phyloP scores from a whole-genome alignment of 495 filamentous ascomycete genomes.

The Pseudotulostoma volvatum region DNA sequence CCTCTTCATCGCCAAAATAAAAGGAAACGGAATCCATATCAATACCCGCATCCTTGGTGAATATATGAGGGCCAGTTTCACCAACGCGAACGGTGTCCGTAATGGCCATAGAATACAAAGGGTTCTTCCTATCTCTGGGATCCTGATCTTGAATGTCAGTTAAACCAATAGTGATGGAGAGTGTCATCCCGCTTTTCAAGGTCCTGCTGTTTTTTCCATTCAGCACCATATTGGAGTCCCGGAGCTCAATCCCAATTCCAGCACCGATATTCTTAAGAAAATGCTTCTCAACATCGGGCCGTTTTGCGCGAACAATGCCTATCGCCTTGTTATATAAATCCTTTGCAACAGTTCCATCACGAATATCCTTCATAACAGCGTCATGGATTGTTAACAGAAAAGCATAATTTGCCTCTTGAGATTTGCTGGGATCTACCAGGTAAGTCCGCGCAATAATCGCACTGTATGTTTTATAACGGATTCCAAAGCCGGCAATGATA shows the following conservation, averaged over 20 bases:
- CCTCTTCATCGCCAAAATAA: slow-evolving; percentile 89
- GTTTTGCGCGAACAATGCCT: slow-evolving; percentile 59
- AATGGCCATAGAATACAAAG: slow-evolving; percentile 73
- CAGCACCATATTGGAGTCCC: slow-evolving; percentile 63
- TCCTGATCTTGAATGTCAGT: slow-evolving; percentile 69
- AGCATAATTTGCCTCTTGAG: slow-evolving; percentile 86
- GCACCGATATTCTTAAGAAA: slow-evolving; percentile 80
- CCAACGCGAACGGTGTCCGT: slow-evolving; percentile 87
- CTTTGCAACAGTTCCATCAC: slow-evolving; percentile 73
- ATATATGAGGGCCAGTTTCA: slow-evolving; percentile 54
- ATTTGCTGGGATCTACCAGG: slow-evolving; percentile 89
- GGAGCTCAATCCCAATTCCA: slow-evolving; percentile 83
- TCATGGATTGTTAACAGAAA: slow-evolving; percentile 78
- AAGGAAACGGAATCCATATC: slow-evolving; percentile 88
- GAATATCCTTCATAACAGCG: slow-evolving; percentile 69
- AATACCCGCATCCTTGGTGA: slow-evolving; percentile 79
- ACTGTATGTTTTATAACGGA: slow-evolving; percentile 88
- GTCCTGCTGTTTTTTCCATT: slow-evolving; percentile 68
- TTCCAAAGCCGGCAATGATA: slow-evolving; percentile 78
- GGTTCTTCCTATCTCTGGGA: slow-evolving; percentile 71
- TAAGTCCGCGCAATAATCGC: slow-evolving; percentile 84
- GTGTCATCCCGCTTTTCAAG: slow-evolving; percentile 91
- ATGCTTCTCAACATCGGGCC: slow-evolving; percentile 84
- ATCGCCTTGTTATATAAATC: slow-evolving; percentile 86
- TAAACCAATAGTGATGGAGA: slow-evolving; percentile 76